Conservation (phyloP, 352 stramenopile genomes). For the Elongisporangium undulatum region DNA sequence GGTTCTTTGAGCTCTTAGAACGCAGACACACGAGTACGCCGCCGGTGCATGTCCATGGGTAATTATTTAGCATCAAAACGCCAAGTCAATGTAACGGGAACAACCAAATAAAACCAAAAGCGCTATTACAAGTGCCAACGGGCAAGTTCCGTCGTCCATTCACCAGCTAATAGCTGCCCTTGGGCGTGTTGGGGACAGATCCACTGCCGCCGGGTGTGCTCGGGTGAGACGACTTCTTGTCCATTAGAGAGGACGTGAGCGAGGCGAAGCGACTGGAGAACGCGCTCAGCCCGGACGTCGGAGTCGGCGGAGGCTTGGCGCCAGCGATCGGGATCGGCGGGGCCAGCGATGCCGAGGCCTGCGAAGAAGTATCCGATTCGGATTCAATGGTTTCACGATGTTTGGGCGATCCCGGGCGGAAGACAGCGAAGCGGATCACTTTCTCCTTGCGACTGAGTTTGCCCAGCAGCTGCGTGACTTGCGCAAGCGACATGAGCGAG, state of each 20-base stretch:
- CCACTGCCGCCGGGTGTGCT: not conserved
- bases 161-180: slow-evolving; percentile 8
- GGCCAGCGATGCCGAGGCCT: slow-evolving; percentile 14
- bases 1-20: slow-evolving; percentile 45
- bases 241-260: slow-evolving; percentile 42
- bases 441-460: slow-evolving; percentile 78
- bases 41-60: slow-evolving; percentile 1
- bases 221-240: slow-evolving; percentile 30
- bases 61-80: slow-evolving; percentile 24
- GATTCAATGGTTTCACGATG: slow-evolving; percentile 30
- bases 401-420: slow-evolving; percentile 47
- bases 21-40: not conserved
- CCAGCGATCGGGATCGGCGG: slow-evolving; percentile 24
- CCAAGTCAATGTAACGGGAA: slow-evolving; percentile 18
- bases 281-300: slow-evolving; percentile 13
- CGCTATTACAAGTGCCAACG: not conserved
- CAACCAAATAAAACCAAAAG: slow-evolving; percentile 1
- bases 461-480: slow-evolving; percentile 65
- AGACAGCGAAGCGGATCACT: slow-evolving; percentile 74
- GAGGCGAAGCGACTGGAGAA: slow-evolving; percentile 65
- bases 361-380: slow-evolving; percentile 42
- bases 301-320: slow-evolving; percentile 28
- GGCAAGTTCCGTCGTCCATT: not conserved
- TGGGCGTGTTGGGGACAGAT: slow-evolving; percentile 12
- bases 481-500: slow-evolving; percentile 73